These are phyloP conservation scores for Coemansia sp. DNA, from an alignment of 192 early-diverging fungal genomes.

Conservation along the genomic window DNA sequence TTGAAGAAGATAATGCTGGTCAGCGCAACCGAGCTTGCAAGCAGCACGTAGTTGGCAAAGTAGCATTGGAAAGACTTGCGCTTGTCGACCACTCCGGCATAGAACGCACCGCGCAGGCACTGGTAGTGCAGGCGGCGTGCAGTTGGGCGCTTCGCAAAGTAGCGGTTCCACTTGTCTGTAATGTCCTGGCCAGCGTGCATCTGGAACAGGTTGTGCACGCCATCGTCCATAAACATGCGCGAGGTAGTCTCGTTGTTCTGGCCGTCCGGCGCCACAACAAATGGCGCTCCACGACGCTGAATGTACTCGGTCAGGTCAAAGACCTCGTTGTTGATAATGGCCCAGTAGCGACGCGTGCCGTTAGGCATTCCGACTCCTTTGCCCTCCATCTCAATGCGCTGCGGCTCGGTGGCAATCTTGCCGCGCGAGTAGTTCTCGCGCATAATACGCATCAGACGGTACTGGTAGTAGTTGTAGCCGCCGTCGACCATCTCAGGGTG, in stretches of 20 bases:
- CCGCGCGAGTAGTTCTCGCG: conserved; percentile 67
- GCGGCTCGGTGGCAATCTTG: conserved; percentile 59
- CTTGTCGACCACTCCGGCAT: conserved; percentile 78
- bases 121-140: conserved; percentile 55
- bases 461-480: conserved; percentile 63
- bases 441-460: conserved; percentile 60
- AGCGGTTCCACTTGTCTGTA: conserved; percentile 56
- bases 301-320: conserved; percentile 73
- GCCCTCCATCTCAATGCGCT: conserved; percentile 58
- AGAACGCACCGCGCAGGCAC: conserved; percentile 82
- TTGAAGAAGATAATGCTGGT: conserved; percentile 86
- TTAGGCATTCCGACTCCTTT: conserved; percentile 43
- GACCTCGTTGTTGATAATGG: conserved; percentile 66
- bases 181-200: conserved; percentile 64
- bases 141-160: conserved; percentile 48
- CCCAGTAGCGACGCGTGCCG: conserved; percentile 53
- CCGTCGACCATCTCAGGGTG: conserved; percentile 51
- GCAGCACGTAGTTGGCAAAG: conserved; percentile 80
- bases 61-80: conserved; percentile 75
- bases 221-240: conserved; percentile 61
- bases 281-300: conserved; percentile 52
- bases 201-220: conserved; percentile 63
- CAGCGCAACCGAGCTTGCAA: conserved; percentile 76
- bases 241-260: conserved; percentile 37
- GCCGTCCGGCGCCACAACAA: conserved; percentile 48